Base-by-base conservation (phyloP, 257 asterid species). In the Capsicum pubescens region DNA sequence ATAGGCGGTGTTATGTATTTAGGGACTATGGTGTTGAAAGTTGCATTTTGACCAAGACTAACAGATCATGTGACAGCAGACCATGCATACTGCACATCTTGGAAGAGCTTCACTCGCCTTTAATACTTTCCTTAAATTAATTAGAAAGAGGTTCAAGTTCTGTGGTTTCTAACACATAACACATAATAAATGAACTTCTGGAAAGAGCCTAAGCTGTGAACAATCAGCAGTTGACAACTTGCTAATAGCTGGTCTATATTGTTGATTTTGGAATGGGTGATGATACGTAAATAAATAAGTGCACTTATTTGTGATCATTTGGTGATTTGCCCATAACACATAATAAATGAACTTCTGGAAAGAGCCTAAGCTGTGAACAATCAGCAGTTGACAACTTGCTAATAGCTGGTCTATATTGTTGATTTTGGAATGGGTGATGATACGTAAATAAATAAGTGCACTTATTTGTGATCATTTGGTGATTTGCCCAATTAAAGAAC, bases 191-290 rank as follows among this genome's bases (percentile, higher is more conserved):
- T 50, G 46, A 21, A 50, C 46, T 74, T 6, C 61, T 48, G 46
- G 81, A 13, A 74, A 21, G 46, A 12, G 81, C 81, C 46, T 74
- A 74, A 12, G 79, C 44, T 64, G 60, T 74, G 80, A 74, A 72
- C 39, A 17, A 2, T 71, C 79, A 71, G 35, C 79, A 71, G 39
- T 21, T 21, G 36, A 17, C 59, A 72, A 9, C 57, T 72, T 72
- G 80, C 81, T 74, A 74, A 50, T 74, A 26, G 13, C 81, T 74
- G 36, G 19, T 50, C 61, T 7, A 44, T 21, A 26, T 35, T 50
- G 19, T 50, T 74, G 44, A 74, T 74, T 68, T 74, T 21, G 60
- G 81, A 21, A 50, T 11, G n/a, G 36, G 44, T 4, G 8, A 74
- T 74, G 61, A 74, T 12, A 74, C 61, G 50, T 8, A 74, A 74